Evolutionary conservation across 1,139 yeast species (phyloP).

Genomic region (Candida neerlandica): DNA sequence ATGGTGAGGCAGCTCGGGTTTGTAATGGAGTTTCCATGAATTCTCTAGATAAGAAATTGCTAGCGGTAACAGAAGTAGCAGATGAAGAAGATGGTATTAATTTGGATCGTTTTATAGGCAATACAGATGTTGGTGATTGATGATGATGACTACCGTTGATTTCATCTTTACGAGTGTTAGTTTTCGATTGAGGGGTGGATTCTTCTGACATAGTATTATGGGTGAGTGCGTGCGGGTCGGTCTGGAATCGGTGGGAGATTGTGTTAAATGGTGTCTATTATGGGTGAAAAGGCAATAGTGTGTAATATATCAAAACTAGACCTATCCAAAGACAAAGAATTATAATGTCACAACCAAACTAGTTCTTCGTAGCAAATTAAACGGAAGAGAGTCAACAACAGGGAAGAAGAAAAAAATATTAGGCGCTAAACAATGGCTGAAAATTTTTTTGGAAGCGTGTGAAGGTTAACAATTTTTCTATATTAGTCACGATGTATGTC

Average conservation of each 20-base stretch:
- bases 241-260: neutral
- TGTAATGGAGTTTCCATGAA: constrained; percentile 52
- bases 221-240: neutral
- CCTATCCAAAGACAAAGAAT: too few relatives aligned
- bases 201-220: neutral
- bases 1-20: constrained; percentile 82
- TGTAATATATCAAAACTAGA: too few relatives aligned
- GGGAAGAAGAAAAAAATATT: neutral
- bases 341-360: too few relatives aligned
- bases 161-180: constrained; percentile 2
- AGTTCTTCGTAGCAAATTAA: neutral
- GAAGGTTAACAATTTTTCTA: neutral
- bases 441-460: neutral
- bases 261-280: too few relatives aligned
- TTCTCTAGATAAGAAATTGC: constrained; percentile 11
- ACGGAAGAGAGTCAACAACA: neutral
- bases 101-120: constrained; percentile 29
- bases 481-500: too few relatives aligned
- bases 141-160: constrained; percentile 1
- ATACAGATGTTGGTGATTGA: constrained; percentile 23
- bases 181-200: neutral
- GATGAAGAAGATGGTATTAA: constrained; percentile 15
- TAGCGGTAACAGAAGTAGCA: constrained; percentile 4
- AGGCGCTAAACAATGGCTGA: neutral
- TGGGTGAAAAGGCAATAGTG: too few relatives aligned